Evolutionary conservation across 805 yeast genomes (phyloP), one percentile per base, ranked within the genome.

Genomic region (Candida odintsovae): DNA sequence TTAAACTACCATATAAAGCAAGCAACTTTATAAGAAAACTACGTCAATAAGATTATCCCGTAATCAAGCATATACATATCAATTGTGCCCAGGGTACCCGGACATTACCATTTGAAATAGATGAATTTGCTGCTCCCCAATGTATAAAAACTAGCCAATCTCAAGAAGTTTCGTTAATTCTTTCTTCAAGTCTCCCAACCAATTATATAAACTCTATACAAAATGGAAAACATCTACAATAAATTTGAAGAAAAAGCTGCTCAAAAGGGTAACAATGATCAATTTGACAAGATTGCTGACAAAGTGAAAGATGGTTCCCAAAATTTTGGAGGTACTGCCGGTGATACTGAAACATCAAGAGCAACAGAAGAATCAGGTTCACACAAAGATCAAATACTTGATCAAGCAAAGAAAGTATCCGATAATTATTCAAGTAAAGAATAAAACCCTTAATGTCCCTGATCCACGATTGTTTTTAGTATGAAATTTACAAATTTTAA

Each of bases 321-420:
- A 37, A 50, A 49, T 42, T 38, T 40, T 36, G 57, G 54, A 23
- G 56, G 57, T 19, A 36, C 49, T 15, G 55, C 54, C 23, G 55
- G 52, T 42, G 49, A 36, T 10, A 15, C 43, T 11, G 42, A 40
- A 15, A 42, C 38, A 3, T 43, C 52, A 15, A 50, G 46, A 40
- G 11, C 26, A n/a, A 38, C 45, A 5, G 46, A 50, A 8, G 20
- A 41, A 10, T 15, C 15, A 19, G 33, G 33, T 18, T 18, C 36
- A 16, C 46, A 49, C 42, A 28, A 40, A 11, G 51, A 48, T 16
- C 51, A 51, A 46, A 16, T 53, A 12, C 29, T 26, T 28, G 52
- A 50, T 20, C 57, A 56, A 41, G 58, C 51, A 29, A 43, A 50
- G 40, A 48, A 46, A 13, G 48, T 46, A 12, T 49, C 47, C 21